Base-by-base conservation (phyloP, 2,329 filamentous ascomycete genomes). In the Chrysoporthe deuterocubensis region DNA sequence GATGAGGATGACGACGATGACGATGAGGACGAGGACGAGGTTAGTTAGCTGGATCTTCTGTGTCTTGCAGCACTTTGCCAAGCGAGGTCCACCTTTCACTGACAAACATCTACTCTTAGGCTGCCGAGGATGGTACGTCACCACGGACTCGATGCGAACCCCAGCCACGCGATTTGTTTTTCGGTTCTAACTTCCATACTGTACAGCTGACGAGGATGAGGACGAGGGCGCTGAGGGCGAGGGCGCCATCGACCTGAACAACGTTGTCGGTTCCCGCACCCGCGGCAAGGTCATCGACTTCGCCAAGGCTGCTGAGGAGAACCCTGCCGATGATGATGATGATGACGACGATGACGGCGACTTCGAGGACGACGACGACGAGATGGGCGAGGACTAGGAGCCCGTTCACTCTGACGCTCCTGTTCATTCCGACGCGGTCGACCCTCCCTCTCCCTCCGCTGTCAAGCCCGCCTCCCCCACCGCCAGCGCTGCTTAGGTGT, bases 281-380 rank as follows among this genome's bases (percentile, higher is more conserved):
- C 95, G 95, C 76, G 94, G 94, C 77, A 92, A 93, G 80, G 87
- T 90, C 76, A 97, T 98, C 78, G 93, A 98, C 85, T 98, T 93
- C 81, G 91, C 92, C 75, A 94, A 97, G 84, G 94, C 94, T 26
- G 93, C 93, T 37, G 86, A 92, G 80, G 89, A 97, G 80, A 87
- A 92, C 74, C 89, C 87, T 59, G 87, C 85, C 71, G 87, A 89
- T n/a, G 92, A 94, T 5, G 92, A 93, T 16, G 90, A 95, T 42
- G 93, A 94, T 57, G 92, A 96, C 0, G 91, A 89, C 58, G 91
- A 89, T 57, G 91, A 91, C 44, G 85, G 86, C 65, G 85, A 85
- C 74, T 90, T 90, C 77, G 82, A 83, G n/a, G 83, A 84, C 43
- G 85, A 89, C 71, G 88, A 90, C 70, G 90, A 92, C 71, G 88